These are phyloP conservation scores for Halophytophthora polymorphica DNA, from an alignment of 352 stramenopile species.

Conservation along the genomic window DNA sequence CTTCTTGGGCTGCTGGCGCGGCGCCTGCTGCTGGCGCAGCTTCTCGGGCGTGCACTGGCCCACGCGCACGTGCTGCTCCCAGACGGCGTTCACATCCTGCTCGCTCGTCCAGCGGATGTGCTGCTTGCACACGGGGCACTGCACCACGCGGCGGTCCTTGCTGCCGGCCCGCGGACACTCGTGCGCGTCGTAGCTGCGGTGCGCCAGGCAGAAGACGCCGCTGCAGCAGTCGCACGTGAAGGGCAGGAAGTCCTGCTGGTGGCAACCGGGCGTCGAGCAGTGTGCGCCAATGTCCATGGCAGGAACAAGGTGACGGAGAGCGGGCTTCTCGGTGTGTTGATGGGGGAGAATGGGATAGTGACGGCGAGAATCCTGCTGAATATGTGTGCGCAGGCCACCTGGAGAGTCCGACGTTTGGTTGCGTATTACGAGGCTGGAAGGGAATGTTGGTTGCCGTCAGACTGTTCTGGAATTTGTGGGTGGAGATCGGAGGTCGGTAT, in stretches of 20 bases:
- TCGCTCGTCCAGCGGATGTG: constrained; percentile 68
- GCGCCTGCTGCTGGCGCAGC: constrained; percentile 20
- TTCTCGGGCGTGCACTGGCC: constrained; percentile 46
- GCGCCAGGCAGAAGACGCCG: constrained; percentile 79
- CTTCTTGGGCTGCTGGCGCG: constrained; percentile 69
- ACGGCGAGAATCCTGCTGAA: too few species aligned
- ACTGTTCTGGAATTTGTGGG: too few species aligned
- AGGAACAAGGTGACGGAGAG: neutral
- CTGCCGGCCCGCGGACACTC: constrained; percentile 59
- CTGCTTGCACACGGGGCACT: constrained; percentile 67
- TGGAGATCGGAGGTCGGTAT: too few species aligned
- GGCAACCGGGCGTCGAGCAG: constrained; percentile 59
- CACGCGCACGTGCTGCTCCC: constrained; percentile 62
- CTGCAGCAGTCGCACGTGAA: constrained; percentile 85
- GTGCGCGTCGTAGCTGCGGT: constrained; percentile 79
- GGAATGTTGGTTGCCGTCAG: too few species aligned
- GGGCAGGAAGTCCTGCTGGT: constrained; percentile 83
- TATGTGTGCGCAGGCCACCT: too few species aligned
- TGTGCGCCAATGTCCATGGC: constrained; percentile 73
- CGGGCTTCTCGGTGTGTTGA: too few species aligned
- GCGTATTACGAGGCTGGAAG: too few species aligned
- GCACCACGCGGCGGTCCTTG: constrained; percentile 64
- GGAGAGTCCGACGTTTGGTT: too few species aligned
- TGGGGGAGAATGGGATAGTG: too few species aligned
- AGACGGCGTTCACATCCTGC: constrained; percentile 75